phyloP scores from a whole-genome alignment of 805 yeast genomes.

The Saccharomyces mikatae region DNA sequence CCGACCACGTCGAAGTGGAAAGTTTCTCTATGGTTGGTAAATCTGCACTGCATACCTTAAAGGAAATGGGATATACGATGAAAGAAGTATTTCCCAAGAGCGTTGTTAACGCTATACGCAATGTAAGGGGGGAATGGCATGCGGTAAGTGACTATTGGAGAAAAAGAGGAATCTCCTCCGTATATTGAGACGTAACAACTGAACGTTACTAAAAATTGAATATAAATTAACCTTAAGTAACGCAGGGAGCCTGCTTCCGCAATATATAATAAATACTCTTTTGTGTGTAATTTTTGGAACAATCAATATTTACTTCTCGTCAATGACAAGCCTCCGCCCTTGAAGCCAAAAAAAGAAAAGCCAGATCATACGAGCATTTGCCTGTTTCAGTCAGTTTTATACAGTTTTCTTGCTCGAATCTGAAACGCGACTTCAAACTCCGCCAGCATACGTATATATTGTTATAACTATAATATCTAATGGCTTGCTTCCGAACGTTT shows the following conservation, averaged over 20 bases:
- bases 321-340: not conserved
- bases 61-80: constrained; percentile 43
- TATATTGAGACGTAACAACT: constrained; percentile 6
- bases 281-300: not conserved
- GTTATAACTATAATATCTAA: not conserved
- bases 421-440: not conserved
- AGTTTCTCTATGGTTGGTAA: constrained; percentile 34
- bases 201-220: not conserved
- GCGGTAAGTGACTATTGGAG: constrained; percentile 92
- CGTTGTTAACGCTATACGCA: constrained; percentile 50
- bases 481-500: not conserved
- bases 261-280: not conserved
- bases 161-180: constrained; percentile 49
- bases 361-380: not conserved
- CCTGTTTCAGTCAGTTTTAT: not conserved
- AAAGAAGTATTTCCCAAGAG: constrained; percentile 39
- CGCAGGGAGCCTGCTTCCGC: not conserved
- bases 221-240: too few species aligned
- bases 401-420: not conserved
- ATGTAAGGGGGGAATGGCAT: constrained; percentile 38
- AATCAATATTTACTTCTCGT: not conserved
- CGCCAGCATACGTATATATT: not conserved
- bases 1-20: constrained; percentile 60
- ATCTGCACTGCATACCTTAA: constrained; percentile 33
- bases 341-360: not conserved